Base-by-base conservation (phyloP, 257 asterid species). In the Solanum neorickii region DNA sequence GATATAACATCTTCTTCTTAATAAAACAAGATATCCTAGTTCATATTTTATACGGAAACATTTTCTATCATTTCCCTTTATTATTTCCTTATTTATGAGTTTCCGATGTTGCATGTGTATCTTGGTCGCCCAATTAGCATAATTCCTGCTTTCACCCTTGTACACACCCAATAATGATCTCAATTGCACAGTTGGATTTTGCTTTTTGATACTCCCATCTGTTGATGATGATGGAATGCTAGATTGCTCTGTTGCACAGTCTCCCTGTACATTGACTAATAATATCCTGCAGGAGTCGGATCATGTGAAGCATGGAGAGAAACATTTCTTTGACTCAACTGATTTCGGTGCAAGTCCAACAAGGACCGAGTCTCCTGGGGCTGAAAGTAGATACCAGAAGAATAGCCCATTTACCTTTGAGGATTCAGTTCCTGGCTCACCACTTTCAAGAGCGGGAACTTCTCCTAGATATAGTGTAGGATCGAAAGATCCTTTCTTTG, bases 341-440 rank as follows among this genome's bases (percentile, higher is more conserved):
- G 98, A 92, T 83, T 94, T 94, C 27, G 92, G 93, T 56, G 94
- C 91, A n/a, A 94, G 98, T 89, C 95, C 99, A 9, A 90, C 86
- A 86, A 90, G 93, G 91, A 90, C 91, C 27, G 93, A 87, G 33
- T 94, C 95, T 82, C 95, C 98, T 80, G 93, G 91, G 20, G 90
- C 93, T 13, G 94, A 90, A 69, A 86, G 87, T 83, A 72, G 92
- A 65, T 96, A 93, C 89, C 94, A 89, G 89, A 94, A 93, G 89
- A 91, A 86, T 68, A 92, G 91, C 93, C 90, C 94, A 65, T 95
- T 92, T 88, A 84, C 85, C 46, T 97, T 92, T 41, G 99, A 97
- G 91, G 98, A 97, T 89, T 97, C 97, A 25, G 93, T 92, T 89
- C 95, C 98, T 8, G 93, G 93, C 20, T 88, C 94, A 88, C 98